Base-by-base conservation (phyloP, 2,329 filamentous ascomycete genomes). In the Teratosphaeria pseudoeucalypti region DNA sequence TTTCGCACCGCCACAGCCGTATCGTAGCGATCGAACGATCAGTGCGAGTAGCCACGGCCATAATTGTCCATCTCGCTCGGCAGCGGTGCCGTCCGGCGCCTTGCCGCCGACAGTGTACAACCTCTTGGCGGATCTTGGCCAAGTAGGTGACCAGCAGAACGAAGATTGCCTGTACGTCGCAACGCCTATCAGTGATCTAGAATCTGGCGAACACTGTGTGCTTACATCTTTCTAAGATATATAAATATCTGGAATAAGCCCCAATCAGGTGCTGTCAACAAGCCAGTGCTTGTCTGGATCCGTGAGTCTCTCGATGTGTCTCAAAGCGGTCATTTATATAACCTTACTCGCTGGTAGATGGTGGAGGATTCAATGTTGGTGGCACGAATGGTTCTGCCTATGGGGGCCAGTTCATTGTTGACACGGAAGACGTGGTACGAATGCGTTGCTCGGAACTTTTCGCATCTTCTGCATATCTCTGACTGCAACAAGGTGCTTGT, bases 341-440 rank as follows among this genome's bases (percentile, higher is more conserved):
- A 23, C 1, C 37, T 43, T 2, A 43, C 37, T 16, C 37, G 5
- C 16, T 16, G 10, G 5, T n/a, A 43, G 37, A 85, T 26, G 82
- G 82, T 34, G 81, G 59, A 19, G 59, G 80, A 1, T 76, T 83
- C 5, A 78, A 74, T 57, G 72, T 76, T 34, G 52, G 52, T 53
- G 52, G 52, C 2, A 43, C 37, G 12, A 61, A 70, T 52, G 61
- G 68, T 32, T 58, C 63, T 11, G 61, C 56, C 6, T 60, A 68
- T 43, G 58, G 60, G 1, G 66, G 74, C 53, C 76, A 74, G 53
- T 43, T 16, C 16, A 16, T 14, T 14, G 37, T n/a, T 14, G 37
- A 43, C 37, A n/a, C 47, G n/a, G 52, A 49, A 10, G 37, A 43
- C 37, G 37, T 43, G 37, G 37, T 43, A 43, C 16, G 37, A 16